Evolutionary conservation across 257 asterid genomes (phyloP).

Genomic region (Solanum appendiculatum): DNA sequence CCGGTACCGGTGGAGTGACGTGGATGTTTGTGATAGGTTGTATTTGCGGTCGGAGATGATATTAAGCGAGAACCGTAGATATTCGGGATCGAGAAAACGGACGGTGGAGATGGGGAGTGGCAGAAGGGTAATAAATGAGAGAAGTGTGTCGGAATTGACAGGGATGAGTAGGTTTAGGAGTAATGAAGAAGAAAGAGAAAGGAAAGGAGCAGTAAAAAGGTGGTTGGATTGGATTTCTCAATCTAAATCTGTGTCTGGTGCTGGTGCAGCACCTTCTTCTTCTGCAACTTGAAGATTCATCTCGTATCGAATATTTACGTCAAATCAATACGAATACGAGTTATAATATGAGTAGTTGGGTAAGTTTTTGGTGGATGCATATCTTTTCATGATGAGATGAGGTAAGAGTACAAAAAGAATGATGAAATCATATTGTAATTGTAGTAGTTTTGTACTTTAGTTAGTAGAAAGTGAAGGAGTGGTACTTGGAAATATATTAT

Average conservation of each 20-base stretch:
- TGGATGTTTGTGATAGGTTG: constrained; percentile 40
- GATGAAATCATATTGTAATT: background rate
- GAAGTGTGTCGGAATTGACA: constrained; percentile 85
- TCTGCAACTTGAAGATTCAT: background rate
- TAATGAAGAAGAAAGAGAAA: constrained; percentile 17
- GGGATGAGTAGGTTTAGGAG: constrained; percentile 66
- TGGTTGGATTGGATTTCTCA: constrained; percentile 87
- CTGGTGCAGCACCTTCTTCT: background rate
- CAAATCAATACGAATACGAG: background rate
- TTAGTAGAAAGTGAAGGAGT: background rate
- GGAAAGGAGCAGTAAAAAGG: constrained; percentile 41
- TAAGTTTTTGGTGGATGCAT: background rate
- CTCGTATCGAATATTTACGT: background rate
- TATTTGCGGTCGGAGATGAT: constrained; percentile 35
- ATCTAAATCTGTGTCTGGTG: background rate
- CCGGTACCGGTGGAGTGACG: constrained; percentile 66
- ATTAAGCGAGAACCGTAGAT: constrained; percentile 18
- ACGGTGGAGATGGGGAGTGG: constrained; percentile 17
- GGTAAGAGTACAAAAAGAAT: background rate
- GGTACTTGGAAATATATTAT: background rate
- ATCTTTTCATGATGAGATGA: background rate
- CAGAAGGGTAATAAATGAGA: constrained; percentile 42
- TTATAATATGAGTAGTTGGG: no score
- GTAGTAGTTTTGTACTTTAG: background rate
- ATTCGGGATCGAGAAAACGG: constrained; percentile 2